Percentiles rank a stretch among this genome's conserved stretches.
Conservation (phyloP, 768 basidiomycete species). For the Psilocybe azurescens region DNA sequence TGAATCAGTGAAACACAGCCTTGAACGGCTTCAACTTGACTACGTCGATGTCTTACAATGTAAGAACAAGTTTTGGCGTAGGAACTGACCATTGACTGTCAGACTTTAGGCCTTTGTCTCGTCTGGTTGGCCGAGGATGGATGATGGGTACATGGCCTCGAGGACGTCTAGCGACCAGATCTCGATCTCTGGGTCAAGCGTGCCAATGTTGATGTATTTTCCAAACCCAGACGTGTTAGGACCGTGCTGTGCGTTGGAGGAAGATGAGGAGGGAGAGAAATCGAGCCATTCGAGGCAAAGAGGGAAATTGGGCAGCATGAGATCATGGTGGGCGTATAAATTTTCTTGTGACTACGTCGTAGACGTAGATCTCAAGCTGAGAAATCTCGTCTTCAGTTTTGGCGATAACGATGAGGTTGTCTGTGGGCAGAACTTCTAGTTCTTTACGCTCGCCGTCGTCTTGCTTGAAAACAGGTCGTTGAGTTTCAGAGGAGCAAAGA, state of each 20-base stretch:
- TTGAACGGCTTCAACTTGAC: slow-evolving; percentile 74
- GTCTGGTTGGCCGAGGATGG: slow-evolving; percentile 90
- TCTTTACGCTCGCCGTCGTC: slow-evolving; percentile 88
- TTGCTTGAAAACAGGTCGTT: slow-evolving; percentile 47
- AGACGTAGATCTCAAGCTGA: slow-evolving; percentile 94
- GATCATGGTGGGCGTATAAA: slow-evolving; percentile 95
- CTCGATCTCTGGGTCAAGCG: slow-evolving; percentile 97
- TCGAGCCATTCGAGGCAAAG: slow-evolving; percentile 99
- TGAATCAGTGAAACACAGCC: slow-evolving; percentile 62
- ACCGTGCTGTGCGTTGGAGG: slow-evolving; percentile 34
- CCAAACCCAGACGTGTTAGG: slow-evolving; percentile 54
- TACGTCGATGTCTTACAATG: slow-evolving; percentile 82
- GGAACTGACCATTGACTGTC: slow-evolving; percentile 20
- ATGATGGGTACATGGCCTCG: slow-evolving; percentile 92
- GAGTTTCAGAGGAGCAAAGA: slow-evolving; percentile 9
- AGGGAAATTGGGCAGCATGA: slow-evolving; percentile 97
- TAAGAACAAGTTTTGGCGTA: slow-evolving; percentile 13
- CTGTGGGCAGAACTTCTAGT: slow-evolving; percentile 85
- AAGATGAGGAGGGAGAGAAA: slow-evolving; percentile 76
- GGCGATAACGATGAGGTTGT: slow-evolving; percentile 90
- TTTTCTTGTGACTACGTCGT: slow-evolving; percentile 92
- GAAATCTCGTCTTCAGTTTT: slow-evolving; percentile 98
- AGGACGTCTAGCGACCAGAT: slow-evolving; percentile 97
- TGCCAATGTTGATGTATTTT: slow-evolving; percentile 97
- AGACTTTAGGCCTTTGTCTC: slow-evolving; percentile 61